These are phyloP conservation scores for Xylaria flabelliformis DNA, from an alignment of 495 filamentous ascomycete species.

Conservation along the genomic window DNA sequence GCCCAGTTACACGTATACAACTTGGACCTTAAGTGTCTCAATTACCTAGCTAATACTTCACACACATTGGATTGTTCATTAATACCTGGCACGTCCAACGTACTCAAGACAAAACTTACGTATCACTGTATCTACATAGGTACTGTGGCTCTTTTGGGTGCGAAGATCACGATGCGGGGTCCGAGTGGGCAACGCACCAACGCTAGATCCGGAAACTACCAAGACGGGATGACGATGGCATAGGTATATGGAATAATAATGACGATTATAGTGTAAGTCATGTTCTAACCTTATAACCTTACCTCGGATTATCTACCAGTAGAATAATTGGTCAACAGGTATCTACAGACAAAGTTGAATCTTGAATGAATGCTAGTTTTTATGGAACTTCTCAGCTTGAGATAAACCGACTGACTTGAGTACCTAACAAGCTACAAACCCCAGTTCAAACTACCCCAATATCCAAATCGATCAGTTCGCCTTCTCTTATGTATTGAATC, in stretches of 20 bases:
- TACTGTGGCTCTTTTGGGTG: background rate
- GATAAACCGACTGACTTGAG: no score
- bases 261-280: slow-evolving; percentile 8
- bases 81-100: background rate
- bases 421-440: no score
- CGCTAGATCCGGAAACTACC: slow-evolving; percentile 20
- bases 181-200: background rate
- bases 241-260: background rate
- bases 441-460: no score
- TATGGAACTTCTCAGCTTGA: no score
- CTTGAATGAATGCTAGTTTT: no score
- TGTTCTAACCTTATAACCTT: background rate
- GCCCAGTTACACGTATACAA: background rate
- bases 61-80: background rate
- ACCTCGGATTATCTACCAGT: background rate
- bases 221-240: slow-evolving; percentile 13
- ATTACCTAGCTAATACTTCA: background rate
- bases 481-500: no score
- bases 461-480: no score
- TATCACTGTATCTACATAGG: background rate
- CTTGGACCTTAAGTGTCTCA: background rate
- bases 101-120: background rate
- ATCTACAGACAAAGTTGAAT: no score
- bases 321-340: no score
- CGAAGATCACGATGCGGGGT: slow-evolving; percentile 21